Conservation (phyloP, 2,329 filamentous ascomycete species). For the Cryphonectria naterciae region DNA sequence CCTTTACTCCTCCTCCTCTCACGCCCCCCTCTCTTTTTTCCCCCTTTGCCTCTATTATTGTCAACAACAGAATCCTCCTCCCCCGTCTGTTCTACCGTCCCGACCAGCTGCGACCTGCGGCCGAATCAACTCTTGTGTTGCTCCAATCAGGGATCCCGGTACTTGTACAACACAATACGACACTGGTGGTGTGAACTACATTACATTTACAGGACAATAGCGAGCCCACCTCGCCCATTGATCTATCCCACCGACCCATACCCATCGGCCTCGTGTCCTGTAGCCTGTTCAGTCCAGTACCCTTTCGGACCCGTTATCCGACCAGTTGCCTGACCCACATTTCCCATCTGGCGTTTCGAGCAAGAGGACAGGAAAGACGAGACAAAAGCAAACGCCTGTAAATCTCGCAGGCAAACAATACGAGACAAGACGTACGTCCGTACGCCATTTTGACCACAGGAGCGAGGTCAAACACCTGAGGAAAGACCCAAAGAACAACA, state of each 20-base stretch:
- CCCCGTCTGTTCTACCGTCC: slow-evolving; percentile 7
- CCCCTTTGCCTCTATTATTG: slow-evolving; percentile 23
- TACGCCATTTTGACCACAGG: not conserved
- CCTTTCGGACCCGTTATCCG: not conserved
- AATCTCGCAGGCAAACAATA: not conserved
- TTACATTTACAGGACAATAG: not conserved
- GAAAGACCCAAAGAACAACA: not conserved
- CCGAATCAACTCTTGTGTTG: slow-evolving; percentile 47
- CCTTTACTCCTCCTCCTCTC: slow-evolving; percentile 20
- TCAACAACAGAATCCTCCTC: slow-evolving; percentile 27
- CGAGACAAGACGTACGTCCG: not conserved
- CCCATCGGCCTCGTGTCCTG: not conserved
- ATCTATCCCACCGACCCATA: not conserved
- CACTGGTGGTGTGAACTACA: slow-evolving; percentile 7
- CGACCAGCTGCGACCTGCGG: slow-evolving; percentile 33
- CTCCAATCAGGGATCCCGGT: slow-evolving; percentile 38
- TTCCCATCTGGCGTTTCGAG: not conserved
- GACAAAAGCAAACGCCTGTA: not conserved
- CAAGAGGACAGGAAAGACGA: not conserved
- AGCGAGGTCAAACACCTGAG: not conserved
- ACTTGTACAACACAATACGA: slow-evolving; percentile 28
- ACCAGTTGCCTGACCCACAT: not conserved
- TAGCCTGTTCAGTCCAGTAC: not conserved
- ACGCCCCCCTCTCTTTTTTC: slow-evolving; percentile 13
- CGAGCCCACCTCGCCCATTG: not conserved